Conservation (phyloP, 2,329 filamentous ascomycete species). For the Colletotrichum incanum region DNA sequence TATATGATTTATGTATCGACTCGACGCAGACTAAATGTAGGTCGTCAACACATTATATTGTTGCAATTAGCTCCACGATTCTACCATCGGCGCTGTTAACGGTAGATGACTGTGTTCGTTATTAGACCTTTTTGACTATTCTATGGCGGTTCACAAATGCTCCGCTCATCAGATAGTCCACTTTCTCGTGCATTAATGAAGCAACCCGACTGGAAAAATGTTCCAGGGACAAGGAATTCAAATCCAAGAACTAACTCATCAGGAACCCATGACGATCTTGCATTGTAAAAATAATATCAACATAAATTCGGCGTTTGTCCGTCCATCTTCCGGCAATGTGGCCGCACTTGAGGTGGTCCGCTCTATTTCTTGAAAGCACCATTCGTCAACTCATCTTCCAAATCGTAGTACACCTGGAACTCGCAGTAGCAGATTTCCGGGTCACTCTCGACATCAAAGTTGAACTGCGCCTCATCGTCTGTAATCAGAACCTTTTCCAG, state of each 20-base stretch:
- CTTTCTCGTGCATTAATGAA: too few relatives aligned
- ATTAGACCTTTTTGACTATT: too few relatives aligned
- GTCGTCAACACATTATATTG: too few relatives aligned
- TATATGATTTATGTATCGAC: neutral
- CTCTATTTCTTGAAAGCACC: constrained; percentile 39
- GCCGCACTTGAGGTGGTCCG: neutral
- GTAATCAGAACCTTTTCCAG: constrained; percentile 56
- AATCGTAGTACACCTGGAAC: constrained; percentile 44
- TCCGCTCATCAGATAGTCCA: too few relatives aligned
- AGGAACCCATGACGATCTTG: neutral
- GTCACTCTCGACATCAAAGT: constrained; percentile 44
- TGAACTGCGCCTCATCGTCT: constrained; percentile 60
- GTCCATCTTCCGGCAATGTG: neutral
- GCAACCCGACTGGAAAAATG: too few relatives aligned
- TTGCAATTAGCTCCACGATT: too few relatives aligned
- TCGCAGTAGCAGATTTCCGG: constrained; percentile 45
- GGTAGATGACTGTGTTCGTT: too few relatives aligned
- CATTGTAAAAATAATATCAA: neutral
- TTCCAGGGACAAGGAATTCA: too few relatives aligned
- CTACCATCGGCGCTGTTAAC: too few relatives aligned
- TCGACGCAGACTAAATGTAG: neutral
- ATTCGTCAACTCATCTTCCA: constrained; percentile 40
- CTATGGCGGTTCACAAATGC: too few relatives aligned
- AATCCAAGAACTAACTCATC: too few relatives aligned
- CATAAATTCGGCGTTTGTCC: neutral